These are phyloP conservation scores for Scheffersomyces cryptocercus DNA, from an alignment of 1,139 yeast species.

Conservation along the genomic window DNA sequence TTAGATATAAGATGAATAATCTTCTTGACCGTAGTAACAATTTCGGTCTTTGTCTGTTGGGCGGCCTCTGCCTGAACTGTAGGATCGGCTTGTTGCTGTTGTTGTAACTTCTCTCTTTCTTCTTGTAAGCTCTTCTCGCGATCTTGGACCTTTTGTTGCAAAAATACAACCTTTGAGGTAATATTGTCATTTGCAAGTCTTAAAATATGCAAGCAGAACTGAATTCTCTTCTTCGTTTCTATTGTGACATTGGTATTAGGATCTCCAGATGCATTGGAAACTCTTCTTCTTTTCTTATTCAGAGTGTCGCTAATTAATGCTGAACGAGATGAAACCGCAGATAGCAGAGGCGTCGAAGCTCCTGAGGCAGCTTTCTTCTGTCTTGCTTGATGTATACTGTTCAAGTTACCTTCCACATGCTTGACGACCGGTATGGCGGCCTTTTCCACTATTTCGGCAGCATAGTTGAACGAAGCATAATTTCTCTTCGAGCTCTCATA, in stretches of 20 bases:
- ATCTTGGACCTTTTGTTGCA: conserved; percentile 47
- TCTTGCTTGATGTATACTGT: conserved; percentile 37
- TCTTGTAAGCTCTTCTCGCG: conserved; percentile 17
- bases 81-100: conserved; percentile 9
- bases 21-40: conserved; percentile 84
- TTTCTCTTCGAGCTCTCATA: conserved; percentile 57
- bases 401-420: conserved; percentile 49
- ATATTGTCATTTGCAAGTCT: conserved; percentile 76
- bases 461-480: conserved; percentile 61
- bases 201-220: conserved; percentile 71
- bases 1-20: conserved; percentile 84
- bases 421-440: conserved; percentile 61
- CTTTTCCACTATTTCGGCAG: conserved; percentile 66
- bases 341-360: conserved; percentile 8
- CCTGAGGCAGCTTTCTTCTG: conserved; percentile 13
- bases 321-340: conserved; percentile 1
- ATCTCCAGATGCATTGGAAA: conserved; percentile 7
- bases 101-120: conserved; percentile 19
- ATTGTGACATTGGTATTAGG: conserved; percentile 7
- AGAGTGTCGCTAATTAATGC: conserved; percentile 1
- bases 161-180: conserved; percentile 58
- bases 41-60: conserved; percentile 70
- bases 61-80: conserved; percentile 21
- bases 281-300: conserved; percentile 25
- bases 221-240: conserved; percentile 69